phyloP scores from a whole-genome alignment of 176 grass and related monocot species.

The Elymus sibiricus region DNA sequence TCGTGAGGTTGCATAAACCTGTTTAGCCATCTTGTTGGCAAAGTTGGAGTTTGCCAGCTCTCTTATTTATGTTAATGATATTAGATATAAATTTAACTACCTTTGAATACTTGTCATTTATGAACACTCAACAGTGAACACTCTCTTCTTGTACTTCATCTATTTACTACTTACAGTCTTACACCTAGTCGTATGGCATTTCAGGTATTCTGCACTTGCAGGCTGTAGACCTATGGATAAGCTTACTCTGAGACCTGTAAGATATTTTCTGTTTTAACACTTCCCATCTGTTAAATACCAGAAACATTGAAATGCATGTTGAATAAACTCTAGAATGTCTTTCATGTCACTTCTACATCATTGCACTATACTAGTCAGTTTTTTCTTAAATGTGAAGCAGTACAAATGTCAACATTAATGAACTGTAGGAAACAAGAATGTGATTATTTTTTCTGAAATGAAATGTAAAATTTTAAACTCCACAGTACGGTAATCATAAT shows the following conservation, averaged over 20 bases:
- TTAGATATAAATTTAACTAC: not conserved
- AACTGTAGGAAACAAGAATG: not conserved
- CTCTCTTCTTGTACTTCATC: not conserved
- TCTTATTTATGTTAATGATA: not conserved
- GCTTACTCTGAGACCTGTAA: slow-evolving; percentile 73
- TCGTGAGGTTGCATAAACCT: not conserved
- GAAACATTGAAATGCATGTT: not conserved
- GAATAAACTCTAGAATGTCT: not conserved
- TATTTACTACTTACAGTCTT: not conserved
- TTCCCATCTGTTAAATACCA: slow-evolving; percentile 25
- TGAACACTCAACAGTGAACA: not conserved
- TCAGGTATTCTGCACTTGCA: slow-evolving; percentile 86
- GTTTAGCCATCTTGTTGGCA: not conserved
- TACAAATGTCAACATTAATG: not conserved
- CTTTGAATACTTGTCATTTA: not conserved
- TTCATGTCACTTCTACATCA: slow-evolving; percentile 1
- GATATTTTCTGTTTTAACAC: slow-evolving; percentile 8
- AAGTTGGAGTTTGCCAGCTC: not conserved
- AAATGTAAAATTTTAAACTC: not conserved
- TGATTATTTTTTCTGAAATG: not conserved
- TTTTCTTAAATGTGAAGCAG: not conserved
- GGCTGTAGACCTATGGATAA: slow-evolving; percentile 62
- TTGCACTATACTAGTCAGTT: not conserved
- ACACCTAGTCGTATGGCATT: slow-evolving; percentile 22
- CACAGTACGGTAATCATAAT: not conserved